phyloP scores from a whole-genome alignment of 2,329 filamentous ascomycete species.

The Claviceps purpurea region DNA sequence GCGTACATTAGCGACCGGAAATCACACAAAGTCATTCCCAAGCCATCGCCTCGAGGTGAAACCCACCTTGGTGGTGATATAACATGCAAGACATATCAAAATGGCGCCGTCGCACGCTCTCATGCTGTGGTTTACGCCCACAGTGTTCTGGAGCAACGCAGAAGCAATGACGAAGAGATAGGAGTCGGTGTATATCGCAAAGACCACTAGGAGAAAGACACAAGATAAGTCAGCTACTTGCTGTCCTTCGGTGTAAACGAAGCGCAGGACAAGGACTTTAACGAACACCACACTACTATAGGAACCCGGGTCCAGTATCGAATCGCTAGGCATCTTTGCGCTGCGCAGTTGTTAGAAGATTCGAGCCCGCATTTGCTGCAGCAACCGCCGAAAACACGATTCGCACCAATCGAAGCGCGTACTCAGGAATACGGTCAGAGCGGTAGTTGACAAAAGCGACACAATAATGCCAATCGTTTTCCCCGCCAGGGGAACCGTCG shows the following conservation, averaged over 20 bases:
- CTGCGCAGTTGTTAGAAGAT: conserved; percentile 11
- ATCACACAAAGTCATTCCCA: not conserved
- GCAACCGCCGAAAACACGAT: not conserved
- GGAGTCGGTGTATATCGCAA: conserved; percentile 47
- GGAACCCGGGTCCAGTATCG: conserved; percentile 28
- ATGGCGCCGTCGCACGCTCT: conserved; percentile 44
- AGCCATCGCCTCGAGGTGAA: not conserved
- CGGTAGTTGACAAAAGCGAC: conserved; percentile 20
- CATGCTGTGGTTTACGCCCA: conserved; percentile 39
- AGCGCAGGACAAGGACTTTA: not conserved
- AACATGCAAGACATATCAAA: conserved; percentile 46
- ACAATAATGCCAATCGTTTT: conserved; percentile 3
- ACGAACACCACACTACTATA: conserved; percentile 28
- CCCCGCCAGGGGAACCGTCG: not conserved
- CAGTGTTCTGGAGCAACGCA: conserved; percentile 40
- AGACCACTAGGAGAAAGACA: conserved; percentile 31
- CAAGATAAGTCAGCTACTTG: not conserved
- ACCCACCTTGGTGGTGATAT: conserved; percentile 48
- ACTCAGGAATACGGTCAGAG: conserved; percentile 25
- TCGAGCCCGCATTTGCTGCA: too few species aligned
- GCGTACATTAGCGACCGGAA: not conserved
- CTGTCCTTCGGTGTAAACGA: not conserved
- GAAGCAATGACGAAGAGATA: conserved; percentile 46
- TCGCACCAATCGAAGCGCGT: conserved; percentile 6
- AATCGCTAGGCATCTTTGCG: conserved; percentile 23